These are phyloP conservation scores for Henningerozyma blattae DNA, from an alignment of 805 yeast species.

Conservation along the genomic window DNA sequence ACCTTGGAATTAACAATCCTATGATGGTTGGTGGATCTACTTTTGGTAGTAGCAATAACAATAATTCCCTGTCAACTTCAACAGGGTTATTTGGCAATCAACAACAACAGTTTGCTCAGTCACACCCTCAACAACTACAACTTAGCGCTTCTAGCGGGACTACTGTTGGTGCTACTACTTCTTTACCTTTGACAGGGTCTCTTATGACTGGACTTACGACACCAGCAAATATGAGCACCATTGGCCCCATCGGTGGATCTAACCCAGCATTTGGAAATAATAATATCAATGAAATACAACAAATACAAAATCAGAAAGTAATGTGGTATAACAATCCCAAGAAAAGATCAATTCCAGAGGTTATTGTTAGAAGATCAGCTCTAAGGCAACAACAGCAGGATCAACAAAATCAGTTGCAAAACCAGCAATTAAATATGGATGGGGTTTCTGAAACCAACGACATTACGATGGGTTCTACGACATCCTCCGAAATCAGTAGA, in stretches of 20 bases:
- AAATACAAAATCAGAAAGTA: constrained; percentile 13
- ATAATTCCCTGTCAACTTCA: too few species aligned
- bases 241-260: too few species aligned
- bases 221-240: too few species aligned
- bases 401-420: background rate
- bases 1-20: too few species aligned
- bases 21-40: too few species aligned
- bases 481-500: too few species aligned
- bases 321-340: constrained; percentile 32
- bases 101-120: constrained; percentile 4
- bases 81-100: too few species aligned
- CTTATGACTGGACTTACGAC: too few species aligned
- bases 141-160: too few species aligned
- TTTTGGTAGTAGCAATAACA: too few species aligned
- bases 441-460: constrained; percentile 5
- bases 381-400: constrained; percentile 4
- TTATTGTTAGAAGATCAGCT: constrained; percentile 31
- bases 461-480: background rate
- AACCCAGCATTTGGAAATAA: constrained; percentile 1
- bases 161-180: too few species aligned
- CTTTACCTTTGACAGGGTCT: too few species aligned
- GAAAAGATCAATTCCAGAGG: constrained; percentile 36
- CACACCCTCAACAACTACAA: constrained; percentile 1
- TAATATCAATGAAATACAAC: constrained; percentile 2
- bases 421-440: constrained; percentile 1